Evolutionary conservation across 345 rosid species (phyloP).

Genomic region (Eucalyptus viminalis): DNA sequence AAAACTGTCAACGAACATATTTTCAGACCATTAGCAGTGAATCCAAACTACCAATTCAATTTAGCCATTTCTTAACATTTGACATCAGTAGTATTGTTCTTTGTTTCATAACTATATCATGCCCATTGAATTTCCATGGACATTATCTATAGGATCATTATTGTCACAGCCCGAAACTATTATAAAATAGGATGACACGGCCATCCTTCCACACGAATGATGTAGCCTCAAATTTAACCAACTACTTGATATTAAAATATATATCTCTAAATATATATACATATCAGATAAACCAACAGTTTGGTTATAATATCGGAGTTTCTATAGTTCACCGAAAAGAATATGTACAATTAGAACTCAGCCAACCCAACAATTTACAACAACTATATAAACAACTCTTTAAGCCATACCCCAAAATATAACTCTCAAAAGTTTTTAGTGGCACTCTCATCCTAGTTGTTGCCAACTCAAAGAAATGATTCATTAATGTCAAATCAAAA

Average conservation of each 20-base stretch:
- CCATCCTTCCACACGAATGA: accelerated
- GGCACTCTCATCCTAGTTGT: no score
- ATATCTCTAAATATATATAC: no score
- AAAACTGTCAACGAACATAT: neutral
- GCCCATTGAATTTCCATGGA: accelerated
- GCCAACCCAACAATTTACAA: no score
- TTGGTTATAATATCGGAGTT: accelerated
- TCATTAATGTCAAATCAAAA: no score
- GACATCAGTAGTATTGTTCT: accelerated
- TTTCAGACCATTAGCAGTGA: neutral
- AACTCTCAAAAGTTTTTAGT: no score
- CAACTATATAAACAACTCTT: no score
- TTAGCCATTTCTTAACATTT: neutral
- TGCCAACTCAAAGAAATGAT: accelerated
- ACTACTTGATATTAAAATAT: no score
- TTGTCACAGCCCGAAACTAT: accelerated
- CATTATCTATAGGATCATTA: neutral
- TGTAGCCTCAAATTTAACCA: no score
- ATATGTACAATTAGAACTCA: no score
- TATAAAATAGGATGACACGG: accelerated
- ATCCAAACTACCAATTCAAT: neutral
- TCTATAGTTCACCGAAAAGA: no score
- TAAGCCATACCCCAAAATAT: no score
- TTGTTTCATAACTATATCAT: neutral
- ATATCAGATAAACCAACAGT: accelerated